These are phyloP conservation scores for Schoenoplectus triqueter DNA, from an alignment of 202 grass and related monocot species.

Conservation along the genomic window DNA sequence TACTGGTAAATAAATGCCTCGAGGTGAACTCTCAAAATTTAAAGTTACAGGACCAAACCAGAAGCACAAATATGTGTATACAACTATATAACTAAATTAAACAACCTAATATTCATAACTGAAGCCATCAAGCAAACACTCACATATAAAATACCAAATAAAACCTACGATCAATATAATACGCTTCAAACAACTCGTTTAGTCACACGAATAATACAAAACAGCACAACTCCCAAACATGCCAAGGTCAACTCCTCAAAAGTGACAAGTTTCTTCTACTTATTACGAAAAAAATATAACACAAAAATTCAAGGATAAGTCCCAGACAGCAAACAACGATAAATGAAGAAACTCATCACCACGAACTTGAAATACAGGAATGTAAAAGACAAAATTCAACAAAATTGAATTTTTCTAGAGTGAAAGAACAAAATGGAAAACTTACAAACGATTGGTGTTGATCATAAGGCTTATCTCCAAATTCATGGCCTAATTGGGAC, in stretches of 20 bases:
- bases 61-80: neutral
- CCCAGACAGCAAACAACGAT: too few species aligned
- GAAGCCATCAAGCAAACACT: neutral
- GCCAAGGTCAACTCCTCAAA: neutral
- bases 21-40: neutral
- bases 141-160: neutral
- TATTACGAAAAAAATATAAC: too few species aligned
- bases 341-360: too few species aligned
- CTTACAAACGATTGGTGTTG: conserved; percentile 81
- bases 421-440: conserved; percentile 17
- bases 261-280: too few species aligned
- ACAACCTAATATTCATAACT: neutral
- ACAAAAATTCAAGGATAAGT: too few species aligned
- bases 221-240: neutral
- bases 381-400: too few species aligned
- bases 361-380: too few species aligned
- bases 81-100: neutral
- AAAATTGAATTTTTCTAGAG: too few species aligned
- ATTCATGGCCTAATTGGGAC: conserved; percentile 91
- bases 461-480: conserved; percentile 85
- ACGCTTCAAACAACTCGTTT: neutral
- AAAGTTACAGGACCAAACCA: neutral
- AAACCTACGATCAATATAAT: neutral
- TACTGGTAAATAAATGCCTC: conserved; percentile 8
- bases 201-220: neutral